These are phyloP conservation scores for Ceratorhiza oryzae-sativae DNA, from an alignment of 1,284 basidiomycete species.

Conservation along the genomic window DNA sequence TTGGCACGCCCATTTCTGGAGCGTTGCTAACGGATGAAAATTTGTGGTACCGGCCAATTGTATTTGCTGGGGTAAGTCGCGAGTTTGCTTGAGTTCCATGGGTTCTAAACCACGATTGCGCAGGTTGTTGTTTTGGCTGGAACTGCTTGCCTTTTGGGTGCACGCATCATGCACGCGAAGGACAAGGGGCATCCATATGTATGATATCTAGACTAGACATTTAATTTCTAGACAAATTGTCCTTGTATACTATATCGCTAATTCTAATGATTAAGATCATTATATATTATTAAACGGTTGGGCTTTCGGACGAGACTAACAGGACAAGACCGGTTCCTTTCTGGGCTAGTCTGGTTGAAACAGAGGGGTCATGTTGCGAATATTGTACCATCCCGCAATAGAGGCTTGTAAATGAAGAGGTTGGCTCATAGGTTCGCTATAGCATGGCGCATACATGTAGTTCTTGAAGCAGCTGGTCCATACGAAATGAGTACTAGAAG, in stretches of 20 bases:
- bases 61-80: conserved; percentile 30
- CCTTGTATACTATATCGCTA: background rate
- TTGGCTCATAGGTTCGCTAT: too few relatives aligned
- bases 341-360: too few relatives aligned
- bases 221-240: background rate
- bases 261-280: background rate
- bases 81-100: background rate
- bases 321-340: too few relatives aligned
- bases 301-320: too few relatives aligned
- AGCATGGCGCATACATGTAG: too few relatives aligned
- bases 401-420: too few relatives aligned
- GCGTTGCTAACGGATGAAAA: conserved; percentile 26
- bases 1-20: conserved; percentile 35
- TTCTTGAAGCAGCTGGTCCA: too few relatives aligned
- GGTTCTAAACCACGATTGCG: background rate
- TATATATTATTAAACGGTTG: background rate
- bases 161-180: conserved; percentile 5
- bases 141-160: background rate
- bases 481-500: too few relatives aligned
- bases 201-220: background rate
- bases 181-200: conserved; percentile 8
- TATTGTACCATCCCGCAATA: too few relatives aligned
- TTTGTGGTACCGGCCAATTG: conserved; percentile 29
- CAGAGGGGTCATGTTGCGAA: too few relatives aligned
- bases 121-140: conserved; percentile 26